Base-by-base conservation (phyloP, 2,329 filamentous ascomycete genomes). In the Colletotrichum cuscutae region DNA sequence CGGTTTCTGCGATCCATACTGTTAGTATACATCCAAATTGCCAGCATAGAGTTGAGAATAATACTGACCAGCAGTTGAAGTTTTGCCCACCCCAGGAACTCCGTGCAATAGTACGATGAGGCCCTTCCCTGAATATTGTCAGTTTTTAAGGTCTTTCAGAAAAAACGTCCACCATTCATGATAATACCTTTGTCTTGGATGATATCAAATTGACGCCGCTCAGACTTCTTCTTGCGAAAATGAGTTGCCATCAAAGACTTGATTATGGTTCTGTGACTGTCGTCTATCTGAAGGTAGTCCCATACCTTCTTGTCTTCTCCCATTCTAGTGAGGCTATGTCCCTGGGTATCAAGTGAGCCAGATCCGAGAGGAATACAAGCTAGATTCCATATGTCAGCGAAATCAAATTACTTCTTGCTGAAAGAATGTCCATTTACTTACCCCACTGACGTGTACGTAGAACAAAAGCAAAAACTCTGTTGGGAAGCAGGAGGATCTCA, bases 1-100 rank as follows among this genome's bases (percentile, higher is more conserved):
- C 73, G 4, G 65, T 68, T 49, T 72, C 62, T 59, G 3, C 3
- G 3, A 8, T 15, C 1, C 1, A 9, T 2, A 26, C 8, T 19
- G 11, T 37, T 3, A 64, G 59, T 26, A 1, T 26, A 32, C 7
- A 5, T 9, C 2, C 8, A 0, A 52, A 46, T 8, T n/a, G 2
- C 22, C 24, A 49, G 8, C n/a, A 8, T 5, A 13, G 7, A 26
- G 3, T 13, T 7, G 3, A 9, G 2, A 22, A 53, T 5, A 9
- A 15, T 8, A 62, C 30, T 22, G 11, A 63, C 66, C 69, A 1
- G 86, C 86, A 0, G 86, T 87, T 0, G 83, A 81, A 0, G 86
- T 88, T 79, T 88, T 88, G 5, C 86, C 86, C 0, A 87, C 85
- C 30, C 86, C 86, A 0, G 86, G 86, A 0, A 84, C 81, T 30